Evolutionary conservation across 2,329 filamentous ascomycete genomes (phyloP), one percentile per base, ranked within the genome.

Genomic region (Claviceps maximensis): DNA sequence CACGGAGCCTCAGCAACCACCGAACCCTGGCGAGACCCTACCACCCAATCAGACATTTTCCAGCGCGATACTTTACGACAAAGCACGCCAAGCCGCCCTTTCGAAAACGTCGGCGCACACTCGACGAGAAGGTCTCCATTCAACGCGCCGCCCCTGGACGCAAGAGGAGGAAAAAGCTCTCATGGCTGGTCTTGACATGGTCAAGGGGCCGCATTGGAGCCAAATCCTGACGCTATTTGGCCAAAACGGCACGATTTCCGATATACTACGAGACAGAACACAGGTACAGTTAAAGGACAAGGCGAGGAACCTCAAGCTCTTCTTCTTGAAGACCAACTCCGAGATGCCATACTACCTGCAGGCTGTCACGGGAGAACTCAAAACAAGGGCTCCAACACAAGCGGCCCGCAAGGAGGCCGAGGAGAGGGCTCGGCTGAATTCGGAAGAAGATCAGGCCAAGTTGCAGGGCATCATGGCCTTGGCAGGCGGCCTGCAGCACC

Each of bases 281-380:
- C 89, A 95, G 63, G 89, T 95, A 0, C 89, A 95, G 64, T 74
- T 95, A 13, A 95, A 95, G 67, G 89, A 95, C 64, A 95, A 95
- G 68, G 89, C 89, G 1, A 77, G 89, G 49, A 95, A 95, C 58
- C 70, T 95, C 49, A 95, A 95, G 67, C 71, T 95, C 0, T 95
- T 93, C 71, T 95, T 95, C 67, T 71, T 95, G 52, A 95, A 95
- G 71, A 91, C 86, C 19, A 88, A 88, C 51, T 89, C 89, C 5
- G 89, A 95, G 62, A 90, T 95, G 66, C 89, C 89, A 0, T 89
- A 87, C 60, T 93, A 93, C 60, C 71, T 95, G 23, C 84, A 90
- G 62, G 87, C 86, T 31, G 89, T 95, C 12, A 95, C 89, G 0
- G 89, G 89, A 3, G 89, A 95, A 68, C 72, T 95, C 40, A 91